These are phyloP conservation scores for Litsea cubeba DNA, from an alignment of 164 flowering plant genomes.

Conservation along the genomic window DNA sequence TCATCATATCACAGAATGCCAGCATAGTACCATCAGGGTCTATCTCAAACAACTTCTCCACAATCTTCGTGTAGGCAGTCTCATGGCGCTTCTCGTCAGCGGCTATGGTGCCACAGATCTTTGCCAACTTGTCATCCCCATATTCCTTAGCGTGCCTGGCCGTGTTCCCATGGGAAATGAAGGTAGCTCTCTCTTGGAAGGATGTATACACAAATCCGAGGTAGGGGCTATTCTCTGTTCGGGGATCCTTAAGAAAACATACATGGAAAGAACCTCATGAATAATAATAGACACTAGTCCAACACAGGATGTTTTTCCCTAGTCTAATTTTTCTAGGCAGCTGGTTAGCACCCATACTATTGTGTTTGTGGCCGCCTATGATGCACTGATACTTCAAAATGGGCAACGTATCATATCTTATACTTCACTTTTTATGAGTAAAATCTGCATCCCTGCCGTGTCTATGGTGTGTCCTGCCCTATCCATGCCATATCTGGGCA, in stretches of 20 bases:
- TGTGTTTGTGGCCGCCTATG: too few species aligned
- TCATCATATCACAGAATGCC: slow-evolving; percentile 57
- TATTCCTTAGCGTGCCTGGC: slow-evolving; percentile 53
- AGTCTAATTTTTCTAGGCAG: too few species aligned
- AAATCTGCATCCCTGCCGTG: too few species aligned
- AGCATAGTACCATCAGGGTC: slow-evolving; percentile 59
- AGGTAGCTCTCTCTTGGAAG: slow-evolving; percentile 74
- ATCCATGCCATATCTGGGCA: too few species aligned
- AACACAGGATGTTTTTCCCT: too few species aligned
- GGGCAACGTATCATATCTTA: too few species aligned
- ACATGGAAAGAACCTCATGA: not conserved
- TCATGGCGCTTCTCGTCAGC: slow-evolving; percentile 76
- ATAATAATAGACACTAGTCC: not conserved
- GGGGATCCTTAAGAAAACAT: slow-evolving; percentile 40
- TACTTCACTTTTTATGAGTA: too few species aligned
- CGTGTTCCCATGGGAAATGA: slow-evolving; percentile 72
- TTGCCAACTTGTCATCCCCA: slow-evolving; percentile 63
- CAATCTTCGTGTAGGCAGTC: slow-evolving; percentile 53
- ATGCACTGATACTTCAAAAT: too few species aligned
- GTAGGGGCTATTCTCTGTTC: slow-evolving; percentile 71
- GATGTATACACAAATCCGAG: slow-evolving; percentile 76
- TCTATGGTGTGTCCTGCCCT: too few species aligned
- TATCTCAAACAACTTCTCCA: slow-evolving; percentile 66
- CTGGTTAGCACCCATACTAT: too few species aligned
- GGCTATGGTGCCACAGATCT: slow-evolving; percentile 68